Evolutionary conservation across 2,329 filamentous ascomycete species (phyloP).

Genomic region (Clarireedia sp.): DNA sequence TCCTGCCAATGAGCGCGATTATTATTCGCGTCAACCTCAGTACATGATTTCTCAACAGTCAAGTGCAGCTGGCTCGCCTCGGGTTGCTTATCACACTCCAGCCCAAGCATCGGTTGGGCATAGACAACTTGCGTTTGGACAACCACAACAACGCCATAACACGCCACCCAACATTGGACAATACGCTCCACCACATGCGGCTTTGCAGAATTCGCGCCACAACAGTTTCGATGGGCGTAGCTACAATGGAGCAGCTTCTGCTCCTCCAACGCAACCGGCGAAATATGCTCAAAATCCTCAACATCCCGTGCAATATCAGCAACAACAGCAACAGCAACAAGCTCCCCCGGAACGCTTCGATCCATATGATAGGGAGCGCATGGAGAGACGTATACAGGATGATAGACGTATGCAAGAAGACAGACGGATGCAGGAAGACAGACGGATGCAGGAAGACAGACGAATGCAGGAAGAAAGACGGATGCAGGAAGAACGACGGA

Average conservation of each 20-base stretch:
- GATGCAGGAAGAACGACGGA: constrained; percentile 4
- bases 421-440: neutral
- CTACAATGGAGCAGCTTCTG: constrained; percentile 16
- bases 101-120: constrained; percentile 20
- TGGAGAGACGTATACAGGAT: constrained; percentile 2
- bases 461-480: constrained; percentile 4
- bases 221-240: constrained; percentile 27
- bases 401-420: neutral
- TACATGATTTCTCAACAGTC: constrained; percentile 25
- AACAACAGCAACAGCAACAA: constrained; percentile 14
- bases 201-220: constrained; percentile 23
- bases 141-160: constrained; percentile 18
- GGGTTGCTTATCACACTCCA: constrained; percentile 24
- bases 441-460: neutral
- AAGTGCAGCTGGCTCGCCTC: constrained; percentile 21
- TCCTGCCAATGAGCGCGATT: constrained; percentile 26
- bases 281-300: constrained; percentile 18
- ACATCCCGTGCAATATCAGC: constrained; percentile 19
- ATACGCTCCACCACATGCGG: constrained; percentile 19
- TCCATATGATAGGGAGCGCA: neutral
- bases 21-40: constrained; percentile 25
- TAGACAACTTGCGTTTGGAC: constrained; percentile 26
- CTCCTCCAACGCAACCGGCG: constrained; percentile 19
- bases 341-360: constrained; percentile 6
- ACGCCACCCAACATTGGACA: constrained; percentile 23